A percentile compares a stretch with the other conserved stretches of the same genome.
phyloP scores from a whole-genome alignment of 192 early-diverging fungal species.

The Gryganskiella cystojenkinii region DNA sequence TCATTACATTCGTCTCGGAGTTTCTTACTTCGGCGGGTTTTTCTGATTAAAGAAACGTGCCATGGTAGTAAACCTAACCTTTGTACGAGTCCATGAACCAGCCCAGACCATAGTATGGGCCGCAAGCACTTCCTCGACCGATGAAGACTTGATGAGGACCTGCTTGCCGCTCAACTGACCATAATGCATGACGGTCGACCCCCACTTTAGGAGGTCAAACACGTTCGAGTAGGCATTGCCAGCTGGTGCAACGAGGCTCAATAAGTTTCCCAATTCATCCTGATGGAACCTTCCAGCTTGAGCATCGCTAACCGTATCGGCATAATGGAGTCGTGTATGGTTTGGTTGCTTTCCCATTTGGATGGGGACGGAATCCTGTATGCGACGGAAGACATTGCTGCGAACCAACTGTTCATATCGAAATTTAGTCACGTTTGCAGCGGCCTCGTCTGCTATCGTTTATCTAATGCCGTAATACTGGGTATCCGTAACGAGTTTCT shows the following conservation, averaged over 20 bases:
- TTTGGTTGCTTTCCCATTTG: conserved; percentile 6
- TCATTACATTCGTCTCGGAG: too few species aligned
- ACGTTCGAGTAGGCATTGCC: too few species aligned
- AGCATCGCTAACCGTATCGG: conserved; percentile 2
- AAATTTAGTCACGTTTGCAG: background rate
- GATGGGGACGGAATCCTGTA: conserved; percentile 7
- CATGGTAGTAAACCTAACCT: conserved; percentile 1
- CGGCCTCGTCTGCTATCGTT: conserved; percentile 17
- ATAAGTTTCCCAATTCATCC: too few species aligned
- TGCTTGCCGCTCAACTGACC: too few species aligned
- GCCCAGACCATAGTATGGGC: too few species aligned
- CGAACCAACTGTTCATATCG: conserved; percentile 8
- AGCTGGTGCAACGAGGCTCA: too few species aligned
- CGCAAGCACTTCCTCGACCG: too few species aligned
- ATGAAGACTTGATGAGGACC: too few species aligned
- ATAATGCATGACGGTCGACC: too few species aligned
- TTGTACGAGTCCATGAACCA: conserved; percentile 18
- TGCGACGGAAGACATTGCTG: conserved; percentile 11
- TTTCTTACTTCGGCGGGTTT: too few species aligned
- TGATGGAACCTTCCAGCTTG: background rate
- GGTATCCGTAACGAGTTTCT: background rate
- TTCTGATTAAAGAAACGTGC: background rate
- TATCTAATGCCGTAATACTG: conserved; percentile 23
- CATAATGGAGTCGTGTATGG: background rate
- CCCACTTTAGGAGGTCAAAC: too few species aligned